These are phyloP conservation scores for Sclerotinia spermophila DNA, from an alignment of 2,329 filamentous ascomycete species.

Conservation along the genomic window DNA sequence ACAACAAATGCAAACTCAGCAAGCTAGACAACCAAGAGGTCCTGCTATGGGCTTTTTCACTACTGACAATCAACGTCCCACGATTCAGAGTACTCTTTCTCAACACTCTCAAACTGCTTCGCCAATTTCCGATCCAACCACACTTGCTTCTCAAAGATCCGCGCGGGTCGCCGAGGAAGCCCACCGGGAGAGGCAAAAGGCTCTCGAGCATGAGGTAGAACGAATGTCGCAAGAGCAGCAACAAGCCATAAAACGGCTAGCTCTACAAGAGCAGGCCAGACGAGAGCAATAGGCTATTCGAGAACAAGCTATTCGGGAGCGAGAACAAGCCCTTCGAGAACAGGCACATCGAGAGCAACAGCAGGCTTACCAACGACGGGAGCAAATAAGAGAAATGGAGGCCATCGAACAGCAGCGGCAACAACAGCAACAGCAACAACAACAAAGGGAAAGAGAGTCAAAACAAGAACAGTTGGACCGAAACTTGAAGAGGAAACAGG, in stretches of 20 bases:
- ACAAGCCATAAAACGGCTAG: slow-evolving; percentile 19
- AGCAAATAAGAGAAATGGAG: slow-evolving; percentile 9
- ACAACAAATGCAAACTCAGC: slow-evolving; percentile 22
- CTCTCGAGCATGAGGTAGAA: slow-evolving; percentile 5
- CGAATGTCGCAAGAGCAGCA: slow-evolving; percentile 9
- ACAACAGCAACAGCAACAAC: neutral
- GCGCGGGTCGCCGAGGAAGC: slow-evolving; percentile 11
- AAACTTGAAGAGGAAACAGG: slow-evolving; percentile 19
- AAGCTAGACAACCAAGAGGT: slow-evolving; percentile 27
- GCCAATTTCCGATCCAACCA: neutral
- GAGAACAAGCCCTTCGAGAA: neutral
- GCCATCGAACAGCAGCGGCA: neutral
- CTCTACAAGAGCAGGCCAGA: slow-evolving; percentile 14
- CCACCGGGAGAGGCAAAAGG: neutral
- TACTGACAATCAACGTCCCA: slow-evolving; percentile 29
- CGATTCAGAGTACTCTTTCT: slow-evolving; percentile 21
- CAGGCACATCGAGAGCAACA: slow-evolving; percentile 1
- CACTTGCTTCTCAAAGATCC: neutral
- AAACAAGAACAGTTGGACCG: slow-evolving; percentile 7
- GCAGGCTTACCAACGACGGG: neutral
- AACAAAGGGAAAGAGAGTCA: slow-evolving; percentile 4
- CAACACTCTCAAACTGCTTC: slow-evolving; percentile 10
- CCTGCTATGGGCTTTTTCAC: slow-evolving; percentile 35
- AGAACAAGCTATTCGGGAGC: slow-evolving; percentile 7
- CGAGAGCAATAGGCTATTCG: neutral